phyloP scores from a whole-genome alignment of 2,329 filamentous ascomycete species.

The Cyphellophora europaea region DNA sequence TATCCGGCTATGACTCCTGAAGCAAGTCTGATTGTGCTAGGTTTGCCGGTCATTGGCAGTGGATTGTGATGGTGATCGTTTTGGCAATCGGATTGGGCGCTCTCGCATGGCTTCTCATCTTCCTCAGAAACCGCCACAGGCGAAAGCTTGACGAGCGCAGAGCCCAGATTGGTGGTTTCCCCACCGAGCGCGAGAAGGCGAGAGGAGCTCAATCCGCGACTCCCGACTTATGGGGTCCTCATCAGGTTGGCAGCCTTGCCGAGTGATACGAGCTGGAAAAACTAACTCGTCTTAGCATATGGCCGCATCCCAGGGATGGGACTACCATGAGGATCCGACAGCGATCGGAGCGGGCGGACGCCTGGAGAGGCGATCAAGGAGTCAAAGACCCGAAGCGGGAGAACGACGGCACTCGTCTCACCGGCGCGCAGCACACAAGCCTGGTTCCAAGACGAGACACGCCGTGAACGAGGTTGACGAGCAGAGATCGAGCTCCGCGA shows the following conservation, averaged over 20 bases:
- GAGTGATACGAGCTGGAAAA: neutral
- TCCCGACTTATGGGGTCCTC: conserved; percentile 26
- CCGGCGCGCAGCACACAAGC: too few species aligned
- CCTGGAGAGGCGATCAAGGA: conserved; percentile 1
- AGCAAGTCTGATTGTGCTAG: conserved; percentile 30
- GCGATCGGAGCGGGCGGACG: neutral
- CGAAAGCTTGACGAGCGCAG: conserved; percentile 52
- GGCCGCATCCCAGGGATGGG: conserved; percentile 16
- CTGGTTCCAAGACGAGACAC: neutral
- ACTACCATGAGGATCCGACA: conserved; percentile 8
- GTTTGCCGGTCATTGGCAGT: conserved; percentile 63
- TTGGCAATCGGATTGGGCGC: conserved; percentile 59
- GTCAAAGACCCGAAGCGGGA: too few species aligned
- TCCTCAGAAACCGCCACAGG: conserved; percentile 65
- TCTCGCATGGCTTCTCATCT: conserved; percentile 58
- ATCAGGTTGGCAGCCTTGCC: conserved; percentile 18
- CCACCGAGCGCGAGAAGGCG: conserved; percentile 21
- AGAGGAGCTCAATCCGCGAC: conserved; percentile 19
- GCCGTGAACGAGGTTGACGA: neutral
- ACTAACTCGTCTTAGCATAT: conserved; percentile 14
- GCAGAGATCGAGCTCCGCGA: too few species aligned
- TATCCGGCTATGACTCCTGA: conserved; percentile 1
- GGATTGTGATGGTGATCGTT: conserved; percentile 73
- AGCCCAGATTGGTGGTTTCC: conserved; percentile 18
- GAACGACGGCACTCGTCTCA: too few species aligned